Conservation (phyloP, 2,329 filamentous ascomycete genomes). For the Pseudonectria buxi region DNA sequence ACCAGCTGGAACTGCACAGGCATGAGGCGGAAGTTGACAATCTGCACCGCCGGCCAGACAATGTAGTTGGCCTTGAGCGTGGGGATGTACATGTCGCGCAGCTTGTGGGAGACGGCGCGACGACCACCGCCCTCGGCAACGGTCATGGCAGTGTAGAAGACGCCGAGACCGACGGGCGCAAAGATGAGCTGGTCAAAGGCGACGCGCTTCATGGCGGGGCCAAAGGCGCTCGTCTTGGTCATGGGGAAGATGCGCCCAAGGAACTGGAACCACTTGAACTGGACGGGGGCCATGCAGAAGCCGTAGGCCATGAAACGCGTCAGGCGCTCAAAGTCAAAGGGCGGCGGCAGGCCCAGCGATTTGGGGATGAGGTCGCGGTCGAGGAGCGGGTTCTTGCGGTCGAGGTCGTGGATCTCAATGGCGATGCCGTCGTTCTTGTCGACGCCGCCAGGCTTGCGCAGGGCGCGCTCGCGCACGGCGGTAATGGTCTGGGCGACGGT, state of each 20-base stretch:
- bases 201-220: constrained; percentile 81
- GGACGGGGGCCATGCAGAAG: constrained; percentile 90
- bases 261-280: constrained; percentile 94
- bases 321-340: constrained; percentile 92
- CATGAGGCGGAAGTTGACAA: constrained; percentile 93
- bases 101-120: constrained; percentile 72
- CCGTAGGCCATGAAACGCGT: constrained; percentile 96
- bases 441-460: constrained; percentile 54
- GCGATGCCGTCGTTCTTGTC: constrained; percentile 64
- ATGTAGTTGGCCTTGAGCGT: constrained; percentile 94
- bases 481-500: constrained; percentile 93
- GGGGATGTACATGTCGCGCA: constrained; percentile 88
- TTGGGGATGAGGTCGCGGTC: constrained; percentile 61
- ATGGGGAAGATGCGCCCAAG: constrained; percentile 78
- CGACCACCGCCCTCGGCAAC: constrained; percentile 85
- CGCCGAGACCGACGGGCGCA: constrained; percentile 76
- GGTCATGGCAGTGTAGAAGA: constrained; percentile 96
- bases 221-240: constrained; percentile 65
- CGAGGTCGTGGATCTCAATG: constrained; percentile 83
- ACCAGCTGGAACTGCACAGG: constrained; percentile 96
- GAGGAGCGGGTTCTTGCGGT: constrained; percentile 67
- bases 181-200: constrained; percentile 91
- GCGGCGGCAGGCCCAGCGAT: constrained; percentile 58
- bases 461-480: constrained; percentile 62
- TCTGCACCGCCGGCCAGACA: constrained; percentile 91